These are phyloP conservation scores for Zea luxurians DNA, from an alignment of 176 grass and related monocot species.

Conservation along the genomic window DNA sequence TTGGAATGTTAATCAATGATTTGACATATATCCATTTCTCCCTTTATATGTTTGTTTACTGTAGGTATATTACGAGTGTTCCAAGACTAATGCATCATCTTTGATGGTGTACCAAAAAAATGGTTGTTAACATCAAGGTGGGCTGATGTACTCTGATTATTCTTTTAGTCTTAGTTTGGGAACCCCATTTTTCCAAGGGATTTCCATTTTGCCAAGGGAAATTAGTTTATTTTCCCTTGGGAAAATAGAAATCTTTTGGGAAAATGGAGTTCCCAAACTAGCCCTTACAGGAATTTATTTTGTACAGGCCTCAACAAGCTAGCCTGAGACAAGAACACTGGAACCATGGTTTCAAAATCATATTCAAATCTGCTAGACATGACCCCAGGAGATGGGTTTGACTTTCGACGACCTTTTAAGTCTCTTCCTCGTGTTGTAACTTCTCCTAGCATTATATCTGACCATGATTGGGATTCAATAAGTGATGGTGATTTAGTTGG, in stretches of 20 bases:
- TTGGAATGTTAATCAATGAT: not conserved
- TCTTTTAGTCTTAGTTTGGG: not conserved
- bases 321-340: not conserved
- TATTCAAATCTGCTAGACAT: conserved; percentile 79
- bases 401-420: conserved; percentile 62
- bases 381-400: conserved; percentile 43
- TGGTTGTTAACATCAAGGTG: not conserved
- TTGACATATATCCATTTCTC: not conserved
- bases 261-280: no score
- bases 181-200: no score
- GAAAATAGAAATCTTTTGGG: no score
- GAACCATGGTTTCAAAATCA: conserved; percentile 78
- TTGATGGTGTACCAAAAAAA: conserved; percentile 6
- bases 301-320: not conserved
- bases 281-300: conserved; percentile 21
- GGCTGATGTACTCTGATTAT: conserved; percentile 6
- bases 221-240: no score
- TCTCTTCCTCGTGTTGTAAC: conserved; percentile 76
- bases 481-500: conserved; percentile 60
- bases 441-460: conserved; percentile 73
- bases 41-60: not conserved
- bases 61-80: not conserved
- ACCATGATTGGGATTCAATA: conserved; percentile 59
- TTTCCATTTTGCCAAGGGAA: no score
- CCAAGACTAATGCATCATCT: conserved; percentile 11